Evolutionary conservation across 306 rosid species (phyloP), one percentile per base, ranked within the genome.

Genomic region (Gastrolobium villosum): DNA sequence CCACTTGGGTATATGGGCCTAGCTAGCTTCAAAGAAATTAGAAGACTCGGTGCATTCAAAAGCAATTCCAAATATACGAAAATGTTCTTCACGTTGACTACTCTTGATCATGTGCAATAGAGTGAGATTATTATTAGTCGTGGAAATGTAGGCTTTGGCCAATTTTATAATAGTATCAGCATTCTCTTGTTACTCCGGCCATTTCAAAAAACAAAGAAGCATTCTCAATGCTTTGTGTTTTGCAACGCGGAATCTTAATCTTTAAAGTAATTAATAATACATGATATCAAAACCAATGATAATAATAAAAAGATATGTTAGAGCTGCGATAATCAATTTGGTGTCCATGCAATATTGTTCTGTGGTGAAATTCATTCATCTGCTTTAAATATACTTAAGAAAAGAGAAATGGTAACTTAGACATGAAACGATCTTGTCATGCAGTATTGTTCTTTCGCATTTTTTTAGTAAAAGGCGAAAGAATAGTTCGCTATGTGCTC

Each of bases 391-490:
- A 10, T 66, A 28, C 59, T 15, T 0, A 55, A 55, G 62, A 55
- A 28, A 26, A 26, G 62, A 26, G 62, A 55, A 28, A 55, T 36
- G 36, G 31, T 15, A 55, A 26, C 11, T 55, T 26, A 1, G 4
- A 4, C 3, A 36, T 3, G 8, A 37, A 15, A 31, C 49, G 8
- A 13, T 45, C 59, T 50, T 53, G 64, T 34, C 62, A 15, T 49
- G 28, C 14, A 26, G 49, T 20, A 20, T 20, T 20, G 26, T 20
- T 20, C 26, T 20, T 20, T 20, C 0, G 26, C 26, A 0, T 20
- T 20, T 20, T n/a, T 85, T 77, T 86, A 88, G 92, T 90, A 86
- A 88, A 90, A 88, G 90, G 92, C 92, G 80, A 90, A 88, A 86
- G 89, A 90, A 88, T 90, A 86, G 86, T 84, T 88, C 80, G 86